Evolutionary conservation across 495 filamentous ascomycete species (phyloP), one percentile per base, ranked within the genome.

Genomic region (Staphylotrichum tortipilum): DNA sequence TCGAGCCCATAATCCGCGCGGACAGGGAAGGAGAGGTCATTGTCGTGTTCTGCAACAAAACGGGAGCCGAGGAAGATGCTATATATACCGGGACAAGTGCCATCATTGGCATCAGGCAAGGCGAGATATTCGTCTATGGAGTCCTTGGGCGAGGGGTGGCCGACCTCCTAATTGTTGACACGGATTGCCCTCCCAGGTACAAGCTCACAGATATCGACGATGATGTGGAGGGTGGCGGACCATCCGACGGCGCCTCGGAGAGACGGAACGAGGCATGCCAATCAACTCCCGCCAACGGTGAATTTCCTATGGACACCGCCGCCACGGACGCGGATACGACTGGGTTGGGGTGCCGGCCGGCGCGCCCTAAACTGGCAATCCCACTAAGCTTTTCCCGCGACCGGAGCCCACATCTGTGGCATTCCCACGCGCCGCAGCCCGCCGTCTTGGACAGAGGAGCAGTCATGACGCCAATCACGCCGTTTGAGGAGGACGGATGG

Each of bases 1-100:
- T 96, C 35, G 77, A 81, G 59, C 89, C 91, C 1, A 59, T 96
- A 0, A 70, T 91, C 12, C 66, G 68, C 33, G 71, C 74, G 38
- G 70, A 75, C 19, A 72, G 68, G 17, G 68, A 75, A 3, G 70
- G 74, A 8, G 84, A 86, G 58, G 75, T 87, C 28, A 78, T 92
- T 42, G 75, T 94, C 9, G 80, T 94, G 18, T 84, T 89, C 59
- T 86, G 84, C 49, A 95, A 97, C 71, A 76, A 90, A 40, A 74
- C 77, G 38, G 89, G 89, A 2, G 69, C 74, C 24, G 88, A 92
- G 60, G 75, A 75, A 23, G 73, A 74, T 49, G 80, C 73, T 15
- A 68, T 72, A 31, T 98, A 94, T 73, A 87, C 90, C 26, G 91
- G 91, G 3, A 94, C 85, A 12, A 94, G 86, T 56, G 76, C 82